phyloP scores from a whole-genome alignment of 176 grass and related monocot species.

The Guadua angustifolia region DNA sequence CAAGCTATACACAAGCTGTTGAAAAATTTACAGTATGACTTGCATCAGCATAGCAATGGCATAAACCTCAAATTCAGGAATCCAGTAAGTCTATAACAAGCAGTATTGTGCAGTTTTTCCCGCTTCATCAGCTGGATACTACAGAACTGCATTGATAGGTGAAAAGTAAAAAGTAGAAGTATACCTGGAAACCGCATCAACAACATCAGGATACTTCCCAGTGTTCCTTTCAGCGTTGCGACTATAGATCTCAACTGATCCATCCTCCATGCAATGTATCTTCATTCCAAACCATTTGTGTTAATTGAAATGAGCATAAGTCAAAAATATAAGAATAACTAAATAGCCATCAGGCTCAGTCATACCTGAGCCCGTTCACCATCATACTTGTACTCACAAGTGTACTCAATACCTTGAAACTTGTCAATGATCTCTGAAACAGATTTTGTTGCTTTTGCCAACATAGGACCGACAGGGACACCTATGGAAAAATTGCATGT shows the following conservation, averaged over 20 bases:
- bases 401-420: conserved; percentile 95
- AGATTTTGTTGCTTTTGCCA: conserved; percentile 99
- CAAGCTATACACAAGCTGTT: background rate
- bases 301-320: conserved; percentile 26
- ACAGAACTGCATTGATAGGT: background rate
- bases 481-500: conserved; percentile 95
- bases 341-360: conserved; percentile 19
- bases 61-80: background rate
- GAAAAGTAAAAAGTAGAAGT: background rate
- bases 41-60: background rate
- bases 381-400: conserved; percentile 99
- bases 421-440: conserved; percentile 98
- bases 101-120: background rate
- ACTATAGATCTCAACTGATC: conserved; percentile 93
- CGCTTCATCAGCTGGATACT: background rate
- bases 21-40: background rate
- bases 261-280: conserved; percentile 99
- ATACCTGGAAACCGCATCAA: conserved; percentile 89
- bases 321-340: conserved; percentile 33
- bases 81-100: background rate
- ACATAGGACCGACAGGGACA: conserved; percentile 97
- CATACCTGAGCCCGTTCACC: conserved; percentile 98
- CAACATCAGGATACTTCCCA: conserved; percentile 96
- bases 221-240: conserved; percentile 98
- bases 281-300: conserved; percentile 52